These are phyloP conservation scores for Misopates orontium DNA, from an alignment of 257 asterid genomes.

Conservation along the genomic window DNA sequence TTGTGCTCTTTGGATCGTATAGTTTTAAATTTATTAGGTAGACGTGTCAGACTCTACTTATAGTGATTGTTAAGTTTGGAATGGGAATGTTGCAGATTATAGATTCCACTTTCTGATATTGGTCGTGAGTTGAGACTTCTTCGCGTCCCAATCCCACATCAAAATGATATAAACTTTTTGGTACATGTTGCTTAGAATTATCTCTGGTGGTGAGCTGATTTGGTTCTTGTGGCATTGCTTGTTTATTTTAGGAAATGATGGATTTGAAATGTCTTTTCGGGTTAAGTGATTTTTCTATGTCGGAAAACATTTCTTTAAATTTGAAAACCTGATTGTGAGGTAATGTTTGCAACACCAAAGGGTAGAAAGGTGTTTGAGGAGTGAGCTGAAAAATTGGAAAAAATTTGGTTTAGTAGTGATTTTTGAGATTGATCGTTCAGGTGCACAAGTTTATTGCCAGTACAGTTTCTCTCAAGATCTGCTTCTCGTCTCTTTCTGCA, in stretches of 20 bases:
- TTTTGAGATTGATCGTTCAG: constrained; percentile 17
- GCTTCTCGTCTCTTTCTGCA: background rate
- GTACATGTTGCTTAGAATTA: constrained; percentile 24
- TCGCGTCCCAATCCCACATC: background rate
- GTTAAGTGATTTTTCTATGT: background rate
- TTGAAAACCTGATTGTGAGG: background rate
- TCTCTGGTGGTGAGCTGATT: constrained; percentile 20
- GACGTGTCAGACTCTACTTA: constrained; percentile 2
- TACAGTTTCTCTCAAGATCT: too few relatives aligned
- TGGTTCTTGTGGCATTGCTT: constrained; percentile 22
- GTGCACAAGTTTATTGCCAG: background rate
- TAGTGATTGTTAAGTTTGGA: constrained; percentile 28
- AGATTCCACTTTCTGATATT: constrained; percentile 25
- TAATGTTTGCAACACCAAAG: background rate
- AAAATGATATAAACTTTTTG: constrained; percentile 1
- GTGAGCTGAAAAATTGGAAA: background rate
- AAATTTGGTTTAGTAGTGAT: background rate
- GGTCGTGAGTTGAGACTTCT: constrained; percentile 13
- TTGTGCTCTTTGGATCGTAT: background rate
- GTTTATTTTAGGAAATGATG: constrained; percentile 8
- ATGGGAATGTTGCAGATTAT: constrained; percentile 18
- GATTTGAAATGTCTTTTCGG: background rate
- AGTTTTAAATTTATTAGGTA: constrained; percentile 2
- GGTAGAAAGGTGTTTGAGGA: constrained; percentile 6
- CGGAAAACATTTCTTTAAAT: constrained; percentile 1